phyloP scores from a whole-genome alignment of 1,139 yeast genomes.

The Candida sanyaensis region DNA sequence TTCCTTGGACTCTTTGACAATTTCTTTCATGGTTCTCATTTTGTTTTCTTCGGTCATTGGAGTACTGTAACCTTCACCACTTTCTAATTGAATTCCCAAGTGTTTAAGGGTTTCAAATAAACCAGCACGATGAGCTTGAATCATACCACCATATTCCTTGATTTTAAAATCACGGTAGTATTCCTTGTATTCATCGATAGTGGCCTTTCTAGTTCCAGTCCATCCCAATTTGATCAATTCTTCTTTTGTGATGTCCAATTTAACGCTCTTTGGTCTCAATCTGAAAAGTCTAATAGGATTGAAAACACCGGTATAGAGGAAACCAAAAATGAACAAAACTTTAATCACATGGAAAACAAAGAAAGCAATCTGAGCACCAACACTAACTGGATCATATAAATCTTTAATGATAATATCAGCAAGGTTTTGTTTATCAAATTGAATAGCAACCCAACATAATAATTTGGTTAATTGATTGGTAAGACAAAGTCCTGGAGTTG shows the following conservation, averaged over 20 bases:
- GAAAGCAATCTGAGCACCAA: constrained; percentile 63
- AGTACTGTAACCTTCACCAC: constrained; percentile 84
- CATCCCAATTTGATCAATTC: constrained; percentile 75
- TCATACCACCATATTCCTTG: constrained; percentile 73
- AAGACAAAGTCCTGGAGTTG: constrained; percentile 88
- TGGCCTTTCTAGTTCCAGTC: constrained; percentile 85
- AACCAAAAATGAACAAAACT: constrained; percentile 52
- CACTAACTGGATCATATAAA: constrained; percentile 37
- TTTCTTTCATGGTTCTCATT: constrained; percentile 26
- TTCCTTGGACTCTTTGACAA: constrained; percentile 18
- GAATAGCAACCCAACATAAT: constrained; percentile 32
- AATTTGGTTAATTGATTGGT: constrained; percentile 60
- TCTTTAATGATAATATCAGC: constrained; percentile 53
- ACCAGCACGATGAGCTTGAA: constrained; percentile 77
- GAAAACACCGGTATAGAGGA: constrained; percentile 68
- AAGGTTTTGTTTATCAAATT: constrained; percentile 34
- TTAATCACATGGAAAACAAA: constrained; percentile 74
- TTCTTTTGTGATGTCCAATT: constrained; percentile 49
- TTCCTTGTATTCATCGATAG: constrained; percentile 71
- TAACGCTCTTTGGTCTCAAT: constrained; percentile 28
- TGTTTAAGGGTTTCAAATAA: constrained; percentile 57
- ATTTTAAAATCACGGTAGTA: constrained; percentile 66
- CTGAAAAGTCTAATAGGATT: constrained; percentile 59
- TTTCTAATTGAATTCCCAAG: constrained; percentile 62
- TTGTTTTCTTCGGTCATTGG: constrained; percentile 41